Percentiles rank a stretch among this genome's conserved stretches.
These are phyloP conservation scores for Yarrowia osloensis DNA, from an alignment of 805 yeast genomes.

Conservation along the genomic window DNA sequence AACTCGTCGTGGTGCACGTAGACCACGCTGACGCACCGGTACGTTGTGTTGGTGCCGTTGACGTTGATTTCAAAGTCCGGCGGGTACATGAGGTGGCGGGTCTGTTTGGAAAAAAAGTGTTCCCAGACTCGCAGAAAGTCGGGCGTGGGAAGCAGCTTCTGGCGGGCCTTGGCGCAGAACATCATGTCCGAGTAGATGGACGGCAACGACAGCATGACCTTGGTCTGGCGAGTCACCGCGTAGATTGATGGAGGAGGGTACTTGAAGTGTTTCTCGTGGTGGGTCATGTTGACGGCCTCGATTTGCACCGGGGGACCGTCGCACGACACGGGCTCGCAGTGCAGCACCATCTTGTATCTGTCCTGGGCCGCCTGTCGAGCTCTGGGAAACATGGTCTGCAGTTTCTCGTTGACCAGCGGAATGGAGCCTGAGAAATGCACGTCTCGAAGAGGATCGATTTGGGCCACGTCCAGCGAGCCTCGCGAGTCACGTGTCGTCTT, in stretches of 20 bases:
- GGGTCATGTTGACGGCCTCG: neutral
- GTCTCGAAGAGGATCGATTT: neutral
- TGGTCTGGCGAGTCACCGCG: neutral
- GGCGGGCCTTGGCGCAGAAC: neutral
- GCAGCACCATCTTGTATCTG: neutral
- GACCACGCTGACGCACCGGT: neutral
- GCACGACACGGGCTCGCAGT: neutral
- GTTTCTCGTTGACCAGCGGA: conserved; percentile 7
- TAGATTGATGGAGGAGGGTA: conserved; percentile 9
- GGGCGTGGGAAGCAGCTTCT: neutral
- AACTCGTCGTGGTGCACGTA: neutral
- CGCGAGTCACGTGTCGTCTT: neutral
- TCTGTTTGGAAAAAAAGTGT: neutral
- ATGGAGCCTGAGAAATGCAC: conserved; percentile 5
- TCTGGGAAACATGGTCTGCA: neutral
- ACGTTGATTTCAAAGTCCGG: neutral
- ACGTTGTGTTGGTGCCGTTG: neutral
- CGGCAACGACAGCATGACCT: neutral
- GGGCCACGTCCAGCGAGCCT: neutral
- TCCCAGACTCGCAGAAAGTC: neutral
- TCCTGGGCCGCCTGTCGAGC: neutral
- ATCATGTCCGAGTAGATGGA: neutral
- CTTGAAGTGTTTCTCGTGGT: neutral
- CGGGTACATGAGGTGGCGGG: neutral
- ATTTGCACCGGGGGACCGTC: neutral